Percentiles rank a stretch among this genome's conserved stretches.
phyloP scores from a whole-genome alignment of 208 protist species.

The Trypanosoma grayi region DNA sequence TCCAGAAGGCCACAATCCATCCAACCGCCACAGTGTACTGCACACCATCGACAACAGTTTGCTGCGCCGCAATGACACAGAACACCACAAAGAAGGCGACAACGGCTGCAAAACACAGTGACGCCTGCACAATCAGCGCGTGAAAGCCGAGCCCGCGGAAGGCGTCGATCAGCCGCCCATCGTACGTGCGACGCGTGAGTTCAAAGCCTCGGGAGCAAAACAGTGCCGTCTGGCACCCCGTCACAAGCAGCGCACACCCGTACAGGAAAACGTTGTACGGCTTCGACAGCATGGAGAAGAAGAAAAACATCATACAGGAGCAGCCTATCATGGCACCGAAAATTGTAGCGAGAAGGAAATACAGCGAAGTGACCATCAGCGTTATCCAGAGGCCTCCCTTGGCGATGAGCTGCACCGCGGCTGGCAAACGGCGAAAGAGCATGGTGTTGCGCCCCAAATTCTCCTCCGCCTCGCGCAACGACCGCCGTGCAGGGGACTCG shows the following conservation, averaged over 20 bases:
- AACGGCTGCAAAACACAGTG: slow-evolving; percentile 23
- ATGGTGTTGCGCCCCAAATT: slow-evolving; percentile 23
- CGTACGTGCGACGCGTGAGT: slow-evolving; percentile 47
- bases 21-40: slow-evolving; percentile 18
- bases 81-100: slow-evolving; percentile 22
- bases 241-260: slow-evolving; percentile 47
- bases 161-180: slow-evolving; percentile 51
- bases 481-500: slow-evolving; percentile 34
- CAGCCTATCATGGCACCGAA: slow-evolving; percentile 48
- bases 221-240: slow-evolving; percentile 38
- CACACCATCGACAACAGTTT: slow-evolving; percentile 7
- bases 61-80: background rate
- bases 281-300: slow-evolving; percentile 58
- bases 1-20: slow-evolving; percentile 9
- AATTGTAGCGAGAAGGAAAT: slow-evolving; percentile 53
- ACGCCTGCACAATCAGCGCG: slow-evolving; percentile 41
- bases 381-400: slow-evolving; percentile 56
- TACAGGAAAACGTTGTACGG: slow-evolving; percentile 63
- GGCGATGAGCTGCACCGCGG: slow-evolving; percentile 29
- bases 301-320: slow-evolving; percentile 42
- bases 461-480: slow-evolving; percentile 14
- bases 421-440: slow-evolving; percentile 35
- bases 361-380: slow-evolving; percentile 54
- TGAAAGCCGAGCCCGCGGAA: slow-evolving; percentile 39
- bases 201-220: slow-evolving; percentile 69